phyloP scores from a whole-genome alignment of 1,139 yeast genomes.

The Sporopachydermia cereana region DNA sequence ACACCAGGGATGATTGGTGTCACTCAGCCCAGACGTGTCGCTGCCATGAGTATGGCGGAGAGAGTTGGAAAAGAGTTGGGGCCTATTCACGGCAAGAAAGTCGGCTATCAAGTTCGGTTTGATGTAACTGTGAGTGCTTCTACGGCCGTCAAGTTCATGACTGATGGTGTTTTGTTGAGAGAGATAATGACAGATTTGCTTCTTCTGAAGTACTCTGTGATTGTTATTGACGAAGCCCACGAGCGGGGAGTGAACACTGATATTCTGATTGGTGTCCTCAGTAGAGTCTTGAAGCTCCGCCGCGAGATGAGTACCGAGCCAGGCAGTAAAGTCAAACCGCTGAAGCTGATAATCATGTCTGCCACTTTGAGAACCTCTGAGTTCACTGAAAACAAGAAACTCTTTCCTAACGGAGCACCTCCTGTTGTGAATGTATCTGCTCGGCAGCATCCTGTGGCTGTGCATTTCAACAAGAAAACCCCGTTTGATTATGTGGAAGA shows the following conservation, averaged over 20 bases:
- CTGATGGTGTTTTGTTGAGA: slow-evolving; percentile 91
- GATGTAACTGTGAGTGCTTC: slow-evolving; percentile 60
- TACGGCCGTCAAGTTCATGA: slow-evolving; percentile 90
- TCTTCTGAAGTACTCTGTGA: slow-evolving; percentile 68
- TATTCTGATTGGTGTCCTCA: slow-evolving; percentile 85
- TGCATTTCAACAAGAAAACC: slow-evolving; percentile 81
- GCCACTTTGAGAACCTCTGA: slow-evolving; percentile 93
- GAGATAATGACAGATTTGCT: slow-evolving; percentile 87
- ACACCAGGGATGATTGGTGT: slow-evolving; percentile 91
- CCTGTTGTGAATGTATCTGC: slow-evolving; percentile 90
- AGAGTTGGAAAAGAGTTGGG: slow-evolving; percentile 84
- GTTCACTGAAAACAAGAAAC: slow-evolving; percentile 65
- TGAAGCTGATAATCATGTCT: slow-evolving; percentile 63
- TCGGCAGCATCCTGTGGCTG: slow-evolving; percentile 87
- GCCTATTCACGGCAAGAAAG: slow-evolving; percentile 57
- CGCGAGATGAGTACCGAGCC: slow-evolving; percentile 35
- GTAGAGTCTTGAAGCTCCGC: slow-evolving; percentile 75
- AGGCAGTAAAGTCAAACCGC: slow-evolving; percentile 36
- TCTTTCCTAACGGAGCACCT: slow-evolving; percentile 66
- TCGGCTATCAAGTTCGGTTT: slow-evolving; percentile 86
- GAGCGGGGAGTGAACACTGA: slow-evolving; percentile 95
- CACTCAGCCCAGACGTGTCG: slow-evolving; percentile 97
- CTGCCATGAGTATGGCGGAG: slow-evolving; percentile 94
- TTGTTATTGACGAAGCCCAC: slow-evolving; percentile 95
- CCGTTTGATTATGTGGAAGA: slow-evolving; percentile 73